Conservation (phyloP, 208 protist genomes). For the Angomonas ambiguus region DNA sequence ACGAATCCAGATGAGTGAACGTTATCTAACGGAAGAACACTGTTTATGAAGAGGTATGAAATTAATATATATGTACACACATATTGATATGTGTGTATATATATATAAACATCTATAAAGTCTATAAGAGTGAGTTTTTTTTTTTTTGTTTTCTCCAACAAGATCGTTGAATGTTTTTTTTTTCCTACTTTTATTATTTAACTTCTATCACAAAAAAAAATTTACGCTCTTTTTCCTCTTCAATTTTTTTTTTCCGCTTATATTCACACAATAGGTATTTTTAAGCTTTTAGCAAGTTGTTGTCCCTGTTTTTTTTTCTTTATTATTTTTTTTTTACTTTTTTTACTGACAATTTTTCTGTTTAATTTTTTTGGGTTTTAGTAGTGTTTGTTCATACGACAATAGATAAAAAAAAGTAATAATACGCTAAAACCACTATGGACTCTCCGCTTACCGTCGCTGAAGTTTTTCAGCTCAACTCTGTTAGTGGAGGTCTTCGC, state of each 20-base stretch:
- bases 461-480: constrained; percentile 87
- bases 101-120: not conserved
- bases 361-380: not conserved
- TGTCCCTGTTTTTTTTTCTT: constrained; percentile 3
- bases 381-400: constrained; percentile 8
- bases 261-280: not conserved
- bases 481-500: constrained; percentile 88
- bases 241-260: constrained; percentile 2
- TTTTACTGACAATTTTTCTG: too few relatives aligned
- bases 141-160: constrained; percentile 1
- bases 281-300: not conserved
- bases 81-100: not conserved
- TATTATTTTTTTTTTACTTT: not conserved
- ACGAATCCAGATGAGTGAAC: too few relatives aligned
- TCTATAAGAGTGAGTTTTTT: not conserved
- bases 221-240: constrained; percentile 9
- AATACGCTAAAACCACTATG: not conserved
- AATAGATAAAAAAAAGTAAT: not conserved
- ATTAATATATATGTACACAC: not conserved
- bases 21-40: too few relatives aligned
- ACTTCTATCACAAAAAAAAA: not conserved
- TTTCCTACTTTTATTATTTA: not conserved
- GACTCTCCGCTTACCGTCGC: constrained; percentile 37
- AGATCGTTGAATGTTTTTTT: not conserved
- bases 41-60: not conserved